Percentiles rank a stretch among this genome's conserved stretches.
phyloP scores from a whole-genome alignment of 2,329 filamentous ascomycete species.

The Drechslerella coelobrocha region DNA sequence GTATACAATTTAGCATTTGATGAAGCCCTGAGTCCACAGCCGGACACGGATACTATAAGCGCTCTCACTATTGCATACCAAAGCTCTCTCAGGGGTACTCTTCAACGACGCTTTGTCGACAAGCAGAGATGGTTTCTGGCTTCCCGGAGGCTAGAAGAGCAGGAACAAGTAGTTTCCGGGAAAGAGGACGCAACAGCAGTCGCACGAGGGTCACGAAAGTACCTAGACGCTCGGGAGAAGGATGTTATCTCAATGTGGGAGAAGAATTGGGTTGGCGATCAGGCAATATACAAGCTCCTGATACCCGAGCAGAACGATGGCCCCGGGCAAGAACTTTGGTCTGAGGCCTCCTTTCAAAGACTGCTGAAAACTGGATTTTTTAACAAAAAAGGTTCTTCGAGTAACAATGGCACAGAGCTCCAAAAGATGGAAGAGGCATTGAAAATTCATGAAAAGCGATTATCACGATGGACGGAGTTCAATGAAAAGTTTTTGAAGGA shows the following conservation, averaged over 20 bases:
- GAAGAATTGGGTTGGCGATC: constrained; percentile 55
- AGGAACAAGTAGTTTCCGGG: constrained; percentile 16
- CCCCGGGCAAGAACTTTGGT: constrained; percentile 53
- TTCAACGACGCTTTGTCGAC: constrained; percentile 47
- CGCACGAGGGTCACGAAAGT: constrained; percentile 34
- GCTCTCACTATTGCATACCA: constrained; percentile 44
- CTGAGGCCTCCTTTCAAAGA: constrained; percentile 52
- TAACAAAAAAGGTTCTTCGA: constrained; percentile 13
- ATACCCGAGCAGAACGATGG: constrained; percentile 49
- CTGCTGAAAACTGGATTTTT: constrained; percentile 52
- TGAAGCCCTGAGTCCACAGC: constrained; percentile 50
- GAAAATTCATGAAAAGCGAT: constrained; percentile 29
- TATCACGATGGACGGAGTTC: constrained; percentile 35
- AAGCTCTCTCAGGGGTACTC: constrained; percentile 32
- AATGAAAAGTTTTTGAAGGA: constrained; percentile 37
- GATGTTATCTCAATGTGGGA: constrained; percentile 53
- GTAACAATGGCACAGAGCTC: constrained; percentile 31
- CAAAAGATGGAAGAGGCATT: constrained; percentile 51
- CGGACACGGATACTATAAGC: constrained; percentile 46
- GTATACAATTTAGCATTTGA: constrained; percentile 50
- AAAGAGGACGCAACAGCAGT: constrained; percentile 27
- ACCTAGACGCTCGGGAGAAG: constrained; percentile 43
- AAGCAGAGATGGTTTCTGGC: constrained; percentile 49
- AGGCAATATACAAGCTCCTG: constrained; percentile 53
- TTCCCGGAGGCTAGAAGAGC: constrained; percentile 39